Evolutionary conservation across 371 early-diverging fungal genomes (phyloP), one percentile per base, ranked within the genome.

Genomic region (Cladochytrium tenue): DNA sequence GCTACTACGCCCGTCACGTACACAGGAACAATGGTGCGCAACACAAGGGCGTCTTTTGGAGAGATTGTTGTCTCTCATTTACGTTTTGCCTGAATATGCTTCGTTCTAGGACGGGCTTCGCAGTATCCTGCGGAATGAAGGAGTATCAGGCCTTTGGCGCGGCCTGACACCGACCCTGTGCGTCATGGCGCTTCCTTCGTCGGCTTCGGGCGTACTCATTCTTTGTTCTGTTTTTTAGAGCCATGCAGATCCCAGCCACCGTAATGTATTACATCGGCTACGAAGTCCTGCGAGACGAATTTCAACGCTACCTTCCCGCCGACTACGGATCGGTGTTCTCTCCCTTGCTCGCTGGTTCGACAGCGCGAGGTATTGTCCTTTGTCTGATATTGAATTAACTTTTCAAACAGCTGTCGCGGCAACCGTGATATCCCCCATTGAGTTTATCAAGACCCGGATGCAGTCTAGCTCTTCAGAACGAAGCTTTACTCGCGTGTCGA

Each of bases 251-350:
- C 1, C 97, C 97, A 1, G 88, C 95, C 15, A 96, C 94, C 2
- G 90, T 94, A 26, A 88, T 95, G 25, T 97, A 97, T 66, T 96
- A 93, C 82, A 88, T 93, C 1, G 96, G 96, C 2, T 97, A 96
- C 72, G 97, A 97, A 71, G 80, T 88, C 53, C 66, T 95, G 31
- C 84, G 90, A 57, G 90, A 89, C 60, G 56, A 64, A 28, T 53
- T 93, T 50, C 3, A 28, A 36, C 36, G 56, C 32, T 55, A 43
- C 27, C 33, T 71, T n/a, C 31, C 62, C 23, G 10, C 69, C 67
- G 43, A 68, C 62, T 30, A 60, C 34, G 58, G 34, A 64, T 26
- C 76, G 55, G 64, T 66, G 56, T 83, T 81, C 72, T 80, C 93
- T 20, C 93, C 96, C 1, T 72, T 97, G 28, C 34, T 89, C 0